These are phyloP conservation scores for Tephrocybe sp. DNA, from an alignment of 768 basidiomycete species.

Conservation along the genomic window DNA sequence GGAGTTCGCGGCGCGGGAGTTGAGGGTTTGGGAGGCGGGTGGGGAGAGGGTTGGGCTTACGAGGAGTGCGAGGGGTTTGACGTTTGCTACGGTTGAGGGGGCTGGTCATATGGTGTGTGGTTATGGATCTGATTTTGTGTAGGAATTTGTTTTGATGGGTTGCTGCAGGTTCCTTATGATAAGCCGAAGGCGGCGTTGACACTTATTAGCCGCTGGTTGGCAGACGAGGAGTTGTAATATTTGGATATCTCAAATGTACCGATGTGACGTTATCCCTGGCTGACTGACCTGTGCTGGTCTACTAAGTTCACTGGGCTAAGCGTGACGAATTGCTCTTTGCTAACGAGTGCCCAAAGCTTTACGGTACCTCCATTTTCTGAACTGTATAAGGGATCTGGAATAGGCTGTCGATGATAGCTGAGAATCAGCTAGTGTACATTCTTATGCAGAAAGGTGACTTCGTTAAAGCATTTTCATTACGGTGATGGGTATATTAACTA, in stretches of 20 bases:
- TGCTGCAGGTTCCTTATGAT: slow-evolving; percentile 53
- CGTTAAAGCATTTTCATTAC: too few relatives aligned
- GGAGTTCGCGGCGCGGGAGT: slow-evolving; percentile 37
- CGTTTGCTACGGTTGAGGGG: slow-evolving; percentile 61
- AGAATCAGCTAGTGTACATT: too few relatives aligned
- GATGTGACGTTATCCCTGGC: too few relatives aligned
- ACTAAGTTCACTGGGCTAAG: too few relatives aligned
- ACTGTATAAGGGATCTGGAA: too few relatives aligned
- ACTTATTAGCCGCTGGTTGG: slow-evolving; percentile 56
- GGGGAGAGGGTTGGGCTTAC: slow-evolving; percentile 40
- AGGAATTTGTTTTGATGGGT: background rate
- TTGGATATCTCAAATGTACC: background rate
- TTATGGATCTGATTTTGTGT: background rate
- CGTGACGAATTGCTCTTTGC: too few relatives aligned
- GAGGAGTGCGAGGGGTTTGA: slow-evolving; percentile 48
- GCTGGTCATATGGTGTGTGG: slow-evolving; percentile 72
- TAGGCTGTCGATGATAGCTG: too few relatives aligned
- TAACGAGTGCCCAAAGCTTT: too few relatives aligned
- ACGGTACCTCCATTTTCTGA: too few relatives aligned
- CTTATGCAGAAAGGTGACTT: too few relatives aligned
- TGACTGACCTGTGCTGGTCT: too few relatives aligned
- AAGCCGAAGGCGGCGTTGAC: slow-evolving; percentile 57
- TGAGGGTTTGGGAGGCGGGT: slow-evolving; percentile 61
- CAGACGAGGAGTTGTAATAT: slow-evolving; percentile 14
- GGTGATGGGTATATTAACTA: too few relatives aligned